Evolutionary conservation across 2,329 filamentous ascomycete species (phyloP), one percentile per base, ranked within the genome.

Genomic region (Fusarium tupiense): DNA sequence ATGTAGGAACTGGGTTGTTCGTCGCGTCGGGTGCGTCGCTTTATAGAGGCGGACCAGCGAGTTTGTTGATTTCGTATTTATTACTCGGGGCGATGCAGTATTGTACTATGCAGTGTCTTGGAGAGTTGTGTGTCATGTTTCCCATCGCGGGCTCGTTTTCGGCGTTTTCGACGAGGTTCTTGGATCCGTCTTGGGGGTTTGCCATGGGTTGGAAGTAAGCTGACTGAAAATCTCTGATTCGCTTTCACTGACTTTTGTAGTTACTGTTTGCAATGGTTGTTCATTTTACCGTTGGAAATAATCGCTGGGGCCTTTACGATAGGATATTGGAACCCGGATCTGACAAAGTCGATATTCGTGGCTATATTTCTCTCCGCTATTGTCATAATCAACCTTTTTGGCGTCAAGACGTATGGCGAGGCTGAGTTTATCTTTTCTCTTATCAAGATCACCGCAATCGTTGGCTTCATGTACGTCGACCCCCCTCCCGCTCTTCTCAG

Each of bases 101-200:
- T 83, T 96, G 93, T 80, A 98, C 95, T 2, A 93, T 97, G 58
- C 95, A 98, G 79, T 94, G 95, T 1, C 88, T 98, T 17, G 96
- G 95, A 65, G 96, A 98, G 83, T 90, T 98, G 82, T 94, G 95
- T 22, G 95, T 98, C 11, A 84, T 95, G 14, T 98, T 96, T 77
- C 96, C 96, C 3, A 93, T 98, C 26, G 93, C 95, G 22, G 96
- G 96, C 57, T 97, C 95, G 5, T 98, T 98, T 81, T 94, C 94
- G 1, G 92, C 94, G 10, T 98, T 95, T 83, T 97, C 95, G n/a
- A 98, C 94, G 17, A 91, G 96, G 19, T 98, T 98, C 78, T 83
- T 98, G 19, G 95, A 98, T 80, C 96, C 95, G 0, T 95, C 95
- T 1, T 98, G 94, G 94, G 95, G 95, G 0, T 97, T 97, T 79